Percentiles rank a stretch among this genome's conserved stretches.
Conservation (phyloP, 306 rosid species). For the Benincasa hispida region DNA sequence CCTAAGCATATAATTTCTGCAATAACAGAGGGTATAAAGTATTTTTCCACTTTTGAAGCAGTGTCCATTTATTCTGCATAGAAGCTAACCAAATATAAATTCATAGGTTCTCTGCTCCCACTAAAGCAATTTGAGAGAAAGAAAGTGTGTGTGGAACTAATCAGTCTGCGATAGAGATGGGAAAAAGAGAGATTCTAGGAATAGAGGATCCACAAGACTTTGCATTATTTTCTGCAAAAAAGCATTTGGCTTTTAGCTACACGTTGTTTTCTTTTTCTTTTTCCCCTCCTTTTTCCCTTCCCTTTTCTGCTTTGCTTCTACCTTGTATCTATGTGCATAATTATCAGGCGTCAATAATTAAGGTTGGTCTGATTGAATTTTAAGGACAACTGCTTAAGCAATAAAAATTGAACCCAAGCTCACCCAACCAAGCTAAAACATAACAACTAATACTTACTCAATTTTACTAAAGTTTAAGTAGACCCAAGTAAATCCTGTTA, state of each 20-base stretch:
- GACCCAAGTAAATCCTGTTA: background rate
- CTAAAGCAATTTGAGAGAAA: conserved; percentile 13
- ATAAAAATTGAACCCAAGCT: background rate
- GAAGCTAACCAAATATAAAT: conserved; percentile 2
- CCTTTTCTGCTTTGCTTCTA: conserved; percentile 3
- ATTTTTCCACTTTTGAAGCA: conserved; percentile 3
- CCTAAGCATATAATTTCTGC: background rate
- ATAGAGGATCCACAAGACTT: conserved; percentile 4
- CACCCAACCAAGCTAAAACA: background rate
- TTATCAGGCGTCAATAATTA: background rate
- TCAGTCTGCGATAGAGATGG: conserved; percentile 9
- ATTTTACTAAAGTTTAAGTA: background rate
- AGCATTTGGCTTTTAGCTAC: conserved; percentile 3
- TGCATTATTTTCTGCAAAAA: conserved; percentile 7
- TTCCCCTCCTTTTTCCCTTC: background rate
- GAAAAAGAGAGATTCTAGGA: conserved; percentile 23
- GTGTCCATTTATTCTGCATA: background rate
- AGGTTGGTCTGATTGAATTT: background rate
- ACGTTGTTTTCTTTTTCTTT: conserved; percentile 4
- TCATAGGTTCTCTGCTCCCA: conserved; percentile 9
- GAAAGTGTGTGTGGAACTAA: background rate
- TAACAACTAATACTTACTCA: background rate
- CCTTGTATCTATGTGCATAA: conserved; percentile 4
- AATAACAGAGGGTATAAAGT: conserved; percentile 2
- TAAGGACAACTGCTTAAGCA: background rate